A percentile compares a stretch with the other conserved stretches of the same genome.
phyloP scores from a whole-genome alignment of 2,329 filamentous ascomycete species.

The Thyridium curvatum region DNA sequence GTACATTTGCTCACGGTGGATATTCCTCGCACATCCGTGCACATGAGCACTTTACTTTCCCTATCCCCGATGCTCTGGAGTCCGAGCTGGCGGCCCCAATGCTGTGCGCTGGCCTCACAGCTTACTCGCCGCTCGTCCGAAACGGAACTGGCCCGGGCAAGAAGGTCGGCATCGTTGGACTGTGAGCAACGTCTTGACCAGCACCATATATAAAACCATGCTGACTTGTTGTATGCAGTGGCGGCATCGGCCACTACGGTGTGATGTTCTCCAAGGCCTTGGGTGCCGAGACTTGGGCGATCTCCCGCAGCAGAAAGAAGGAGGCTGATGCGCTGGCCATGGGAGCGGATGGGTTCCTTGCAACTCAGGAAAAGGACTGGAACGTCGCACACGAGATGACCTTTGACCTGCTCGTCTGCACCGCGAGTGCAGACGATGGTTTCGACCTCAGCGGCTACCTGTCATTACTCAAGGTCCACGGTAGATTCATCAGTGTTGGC shows the following conservation, averaged over 20 bases:
- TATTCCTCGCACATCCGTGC: conserved; percentile 29
- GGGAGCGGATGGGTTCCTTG: conserved; percentile 55
- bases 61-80: conserved; percentile 67
- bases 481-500: conserved; percentile 72
- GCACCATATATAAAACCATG: too few species aligned
- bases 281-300: conserved; percentile 55
- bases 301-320: conserved; percentile 54
- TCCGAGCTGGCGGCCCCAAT: conserved; percentile 65
- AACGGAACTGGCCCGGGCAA: conserved; percentile 72
- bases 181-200: too few species aligned
- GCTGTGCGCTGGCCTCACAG: conserved; percentile 80
- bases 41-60: conserved; percentile 70
- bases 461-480: conserved; percentile 73
- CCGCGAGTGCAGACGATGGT: conserved; percentile 59
- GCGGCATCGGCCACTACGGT: conserved; percentile 66
- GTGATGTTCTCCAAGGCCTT: conserved; percentile 64
- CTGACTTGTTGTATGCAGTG: conserved; percentile 29
- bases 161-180: conserved; percentile 69
- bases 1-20: conserved; percentile 54
- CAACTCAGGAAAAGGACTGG: conserved; percentile 52
- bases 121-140: conserved; percentile 70
- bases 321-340: conserved; percentile 52
- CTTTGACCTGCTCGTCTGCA: conserved; percentile 74
- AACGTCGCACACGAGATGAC: conserved; percentile 50
- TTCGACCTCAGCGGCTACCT: conserved; percentile 70